phyloP scores from a whole-genome alignment of 257 asterid genomes.

The Nicotiana knightiana region DNA sequence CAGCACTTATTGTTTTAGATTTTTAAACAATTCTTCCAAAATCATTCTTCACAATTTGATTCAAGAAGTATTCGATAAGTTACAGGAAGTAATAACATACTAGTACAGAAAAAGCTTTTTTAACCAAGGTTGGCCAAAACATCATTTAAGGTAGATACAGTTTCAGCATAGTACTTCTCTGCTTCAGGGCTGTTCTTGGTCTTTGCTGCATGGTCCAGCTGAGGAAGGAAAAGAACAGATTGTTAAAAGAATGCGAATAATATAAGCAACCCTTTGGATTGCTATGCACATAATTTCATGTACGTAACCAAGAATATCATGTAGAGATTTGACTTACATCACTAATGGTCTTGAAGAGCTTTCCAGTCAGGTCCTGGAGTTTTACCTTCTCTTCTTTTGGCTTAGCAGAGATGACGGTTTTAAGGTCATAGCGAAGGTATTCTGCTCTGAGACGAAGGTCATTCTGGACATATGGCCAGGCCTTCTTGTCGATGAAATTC shows the following conservation, averaged over 20 bases:
- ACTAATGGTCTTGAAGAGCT: slow-evolving; percentile 58
- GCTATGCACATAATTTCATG: not conserved
- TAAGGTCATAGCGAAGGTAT: slow-evolving; percentile 87
- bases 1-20: not conserved
- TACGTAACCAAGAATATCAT: not conserved
- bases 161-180: slow-evolving; percentile 72
- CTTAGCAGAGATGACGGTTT: slow-evolving; percentile 73
- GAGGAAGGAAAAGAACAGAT: slow-evolving; percentile 14
- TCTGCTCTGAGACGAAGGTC: slow-evolving; percentile 73
- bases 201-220: slow-evolving; percentile 92
- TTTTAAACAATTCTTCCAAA: not conserved
- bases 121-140: slow-evolving; percentile 79
- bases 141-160: slow-evolving; percentile 57
- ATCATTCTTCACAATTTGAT: slow-evolving; percentile 9
- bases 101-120: not conserved
- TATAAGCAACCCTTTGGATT: not conserved
- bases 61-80: not conserved
- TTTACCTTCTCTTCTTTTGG: slow-evolving; percentile 61
- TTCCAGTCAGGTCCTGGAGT: slow-evolving; percentile 53
- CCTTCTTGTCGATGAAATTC: slow-evolving; percentile 63
- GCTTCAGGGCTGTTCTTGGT: slow-evolving; percentile 67
- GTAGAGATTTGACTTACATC: slow-evolving; percentile 29
- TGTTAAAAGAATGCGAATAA: not conserved
- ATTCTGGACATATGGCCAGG: slow-evolving; percentile 87
- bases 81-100: not conserved